These are phyloP conservation scores for Barbarea vulgaris DNA, from an alignment of 345 rosid species.

Conservation along the genomic window DNA sequence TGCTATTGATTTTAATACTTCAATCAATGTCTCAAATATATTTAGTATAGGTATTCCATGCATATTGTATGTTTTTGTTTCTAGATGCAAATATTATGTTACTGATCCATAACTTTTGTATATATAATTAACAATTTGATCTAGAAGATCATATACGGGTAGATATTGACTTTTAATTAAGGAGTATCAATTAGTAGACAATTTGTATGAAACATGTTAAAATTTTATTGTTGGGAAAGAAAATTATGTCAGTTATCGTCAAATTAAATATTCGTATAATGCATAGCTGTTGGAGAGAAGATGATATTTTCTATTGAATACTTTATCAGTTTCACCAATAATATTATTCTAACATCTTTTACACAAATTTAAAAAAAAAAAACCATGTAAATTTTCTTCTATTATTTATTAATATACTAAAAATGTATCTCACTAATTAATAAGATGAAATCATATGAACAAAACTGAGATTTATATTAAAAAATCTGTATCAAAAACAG, in stretches of 20 bases:
- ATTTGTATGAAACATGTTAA: neutral
- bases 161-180: neutral
- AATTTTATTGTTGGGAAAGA: neutral
- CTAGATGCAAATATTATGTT: neutral
- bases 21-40: neutral
- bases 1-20: neutral
- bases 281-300: neutral
- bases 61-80: neutral
- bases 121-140: neutral
- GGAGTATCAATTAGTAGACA: neutral
- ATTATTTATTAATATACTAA: too few species aligned
- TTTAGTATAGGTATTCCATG: neutral
- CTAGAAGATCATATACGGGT: neutral
- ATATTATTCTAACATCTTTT: too few species aligned
- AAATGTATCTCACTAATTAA: too few species aligned
- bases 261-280: neutral
- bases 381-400: too few species aligned
- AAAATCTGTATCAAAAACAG: too few species aligned
- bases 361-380: too few species aligned
- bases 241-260: neutral
- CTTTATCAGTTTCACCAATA: too few species aligned
- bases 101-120: neutral
- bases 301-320: neutral
- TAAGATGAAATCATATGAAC: too few species aligned
- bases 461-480: too few species aligned